A percentile compares a stretch with the other conserved stretches of the same genome.
Evolutionary conservation across 345 rosid genomes (phyloP).

Genomic region (Lepidium aucheri): DNA sequence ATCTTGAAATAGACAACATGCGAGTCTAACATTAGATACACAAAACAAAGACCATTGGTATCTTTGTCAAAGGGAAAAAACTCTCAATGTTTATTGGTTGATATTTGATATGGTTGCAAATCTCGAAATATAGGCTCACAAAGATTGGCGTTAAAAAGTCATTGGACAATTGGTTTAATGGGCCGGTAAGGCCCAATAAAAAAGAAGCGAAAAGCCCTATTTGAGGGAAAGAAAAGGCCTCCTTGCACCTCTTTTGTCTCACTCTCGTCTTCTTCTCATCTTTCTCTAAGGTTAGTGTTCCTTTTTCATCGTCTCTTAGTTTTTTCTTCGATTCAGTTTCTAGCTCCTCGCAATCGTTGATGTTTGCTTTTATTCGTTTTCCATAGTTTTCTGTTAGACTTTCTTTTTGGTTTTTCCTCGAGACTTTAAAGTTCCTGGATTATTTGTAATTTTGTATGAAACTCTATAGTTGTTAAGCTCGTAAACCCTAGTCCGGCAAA

Average conservation of each 20-base stretch:
- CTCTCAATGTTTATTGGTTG: too few species aligned
- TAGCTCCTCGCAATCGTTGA: not conserved
- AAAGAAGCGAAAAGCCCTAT: too few species aligned
- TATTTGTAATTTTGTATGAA: not conserved
- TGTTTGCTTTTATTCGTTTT: not conserved
- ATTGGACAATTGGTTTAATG: too few species aligned
- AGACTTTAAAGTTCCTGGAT: not conserved
- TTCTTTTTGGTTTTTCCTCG: too few species aligned
- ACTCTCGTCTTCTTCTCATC: not conserved
- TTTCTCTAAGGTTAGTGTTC: not conserved
- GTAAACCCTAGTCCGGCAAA: not conserved
- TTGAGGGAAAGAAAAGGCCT: too few species aligned
- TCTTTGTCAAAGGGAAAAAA: too few species aligned
- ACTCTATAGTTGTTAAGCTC: not conserved
- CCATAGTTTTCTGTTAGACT: not conserved
- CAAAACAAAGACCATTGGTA: too few species aligned
- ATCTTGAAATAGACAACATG: not conserved
- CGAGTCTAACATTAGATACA: not conserved
- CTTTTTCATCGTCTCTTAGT: not conserved
- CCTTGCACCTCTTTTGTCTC: constrained; percentile 1
- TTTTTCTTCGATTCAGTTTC: not conserved
- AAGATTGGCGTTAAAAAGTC: too few species aligned
- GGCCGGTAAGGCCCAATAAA: too few species aligned
- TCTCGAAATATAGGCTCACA: too few species aligned
- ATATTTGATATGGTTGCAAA: too few species aligned